Conservation (phyloP, 1,139 yeast genomes). For the Zhuliangozyma blackwelliae region DNA sequence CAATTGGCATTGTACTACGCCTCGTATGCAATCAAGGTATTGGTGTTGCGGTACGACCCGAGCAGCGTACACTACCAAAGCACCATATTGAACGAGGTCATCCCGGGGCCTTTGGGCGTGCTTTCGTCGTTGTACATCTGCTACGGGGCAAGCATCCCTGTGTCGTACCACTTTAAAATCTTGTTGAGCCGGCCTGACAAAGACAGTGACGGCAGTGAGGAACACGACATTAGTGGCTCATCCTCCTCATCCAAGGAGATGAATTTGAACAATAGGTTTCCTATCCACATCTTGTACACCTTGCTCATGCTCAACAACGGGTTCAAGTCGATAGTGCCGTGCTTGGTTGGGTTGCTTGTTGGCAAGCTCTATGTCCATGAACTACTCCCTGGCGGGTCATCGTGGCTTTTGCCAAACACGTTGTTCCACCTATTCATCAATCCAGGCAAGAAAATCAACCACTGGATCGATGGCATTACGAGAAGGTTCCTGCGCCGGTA, state of each 20-base stretch:
- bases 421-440: slow-evolving; percentile 21
- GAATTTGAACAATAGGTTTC: slow-evolving; percentile 53
- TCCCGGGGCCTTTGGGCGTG: slow-evolving; percentile 63
- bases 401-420: slow-evolving; percentile 44
- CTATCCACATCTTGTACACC: slow-evolving; percentile 48
- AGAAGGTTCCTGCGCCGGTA: slow-evolving; percentile 8
- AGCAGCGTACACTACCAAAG: slow-evolving; percentile 16
- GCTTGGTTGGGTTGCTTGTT: slow-evolving; percentile 54
- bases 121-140: slow-evolving; percentile 57
- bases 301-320: slow-evolving; percentile 56
- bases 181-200: slow-evolving; percentile 25
- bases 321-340: slow-evolving; percentile 44
- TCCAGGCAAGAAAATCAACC: slow-evolving; percentile 17
- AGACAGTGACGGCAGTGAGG: slow-evolving; percentile 2
- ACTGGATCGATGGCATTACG: slow-evolving; percentile 2
- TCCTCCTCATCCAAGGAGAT: slow-evolving; percentile 23
- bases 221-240: neutral
- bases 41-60: slow-evolving; percentile 9
- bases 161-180: slow-evolving; percentile 55
- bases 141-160: slow-evolving; percentile 55
- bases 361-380: slow-evolving; percentile 55
- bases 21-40: slow-evolving; percentile 19
- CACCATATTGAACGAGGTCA: slow-evolving; percentile 33
- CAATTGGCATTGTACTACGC: slow-evolving; percentile 29
- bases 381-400: slow-evolving; percentile 55